Evolutionary conservation across 768 basidiomycete genomes (phyloP), one percentile per base, ranked within the genome.

Genomic region (Termitomyces eurrhizus): DNA sequence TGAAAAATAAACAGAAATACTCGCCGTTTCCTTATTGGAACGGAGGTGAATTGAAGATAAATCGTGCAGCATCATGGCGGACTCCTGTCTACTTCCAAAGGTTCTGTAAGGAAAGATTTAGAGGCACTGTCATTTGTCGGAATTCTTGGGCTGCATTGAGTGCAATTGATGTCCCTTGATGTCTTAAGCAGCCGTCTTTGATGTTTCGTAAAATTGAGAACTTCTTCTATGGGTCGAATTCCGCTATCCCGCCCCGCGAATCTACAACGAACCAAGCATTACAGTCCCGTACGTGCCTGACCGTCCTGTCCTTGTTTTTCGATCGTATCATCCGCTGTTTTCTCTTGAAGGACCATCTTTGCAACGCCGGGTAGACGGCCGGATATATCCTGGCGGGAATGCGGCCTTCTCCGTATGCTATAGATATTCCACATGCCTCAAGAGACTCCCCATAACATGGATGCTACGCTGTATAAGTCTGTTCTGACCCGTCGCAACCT

Each of bases 401-500:
- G 4, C 24, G 52, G 35, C 35, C 36, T 39, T 52, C 24, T 37
- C 36, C 29, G 32, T 50, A 7, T 32, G 29, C 29, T 29, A 44
- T 55, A 16, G 9, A 33, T 16, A 13, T 18, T 44, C 26, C n/a
- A 37, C 3, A 16, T 42, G 16, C 24, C 29, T 14, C 18, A 11
- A 13, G 4, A 12, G 44, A 14, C 14, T 24, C 4, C 9, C 5
- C 29, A 32, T 3, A 51, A 21, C 35, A 67, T 67, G 66, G 62
- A 67, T 42, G 9, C 56, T 35, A 49, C 57, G 14, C 48, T 53
- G 59, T 75, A 73, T 65, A 77, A 75, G 35, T 58, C 69, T 35
- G 21, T 70, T 57, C 61, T 59, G 7, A 73, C 74, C 18, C 64
- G 71, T 46, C 69, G 76, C 7, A 70, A 72, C 21, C 53, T 77